Percentiles rank a stretch among this genome's conserved stretches.
Conservation (phyloP, 192 early-diverging fungal genomes). For the Thamnidium elegans region DNA sequence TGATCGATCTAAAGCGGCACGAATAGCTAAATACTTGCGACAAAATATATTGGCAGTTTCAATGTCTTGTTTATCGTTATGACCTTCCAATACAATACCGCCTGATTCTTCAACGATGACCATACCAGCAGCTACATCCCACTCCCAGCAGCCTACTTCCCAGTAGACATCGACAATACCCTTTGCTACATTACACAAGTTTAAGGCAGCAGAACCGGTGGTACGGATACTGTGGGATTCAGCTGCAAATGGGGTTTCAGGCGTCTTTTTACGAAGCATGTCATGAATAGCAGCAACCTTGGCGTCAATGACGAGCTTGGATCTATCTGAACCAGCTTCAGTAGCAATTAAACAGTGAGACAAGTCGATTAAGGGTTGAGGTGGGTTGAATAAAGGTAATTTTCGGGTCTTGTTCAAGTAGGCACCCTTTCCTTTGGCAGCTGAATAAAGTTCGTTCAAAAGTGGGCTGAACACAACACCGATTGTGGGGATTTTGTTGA, state of each 20-base stretch:
- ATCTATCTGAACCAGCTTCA: constrained; percentile 82
- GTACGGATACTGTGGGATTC: constrained; percentile 72
- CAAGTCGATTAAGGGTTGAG: constrained; percentile 60
- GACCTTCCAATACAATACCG: constrained; percentile 67
- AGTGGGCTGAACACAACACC: constrained; percentile 93
- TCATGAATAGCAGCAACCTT: constrained; percentile 68
- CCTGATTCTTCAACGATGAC: constrained; percentile 85
- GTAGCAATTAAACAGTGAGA: constrained; percentile 70
- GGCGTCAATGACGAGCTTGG: constrained; percentile 52
- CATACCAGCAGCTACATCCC: constrained; percentile 87
- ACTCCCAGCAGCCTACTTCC: constrained; percentile 80
- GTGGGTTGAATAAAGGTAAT: constrained; percentile 59
- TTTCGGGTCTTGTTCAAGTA: constrained; percentile 51
- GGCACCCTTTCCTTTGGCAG: constrained; percentile 62
- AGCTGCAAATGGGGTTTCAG: constrained; percentile 3
- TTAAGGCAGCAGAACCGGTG: constrained; percentile 75
- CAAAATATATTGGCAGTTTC: constrained; percentile 43
- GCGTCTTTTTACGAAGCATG: constrained; percentile 58
- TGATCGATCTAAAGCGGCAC: constrained; percentile 40
- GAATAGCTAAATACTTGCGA: constrained; percentile 54
- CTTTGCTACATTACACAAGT: constrained; percentile 76
- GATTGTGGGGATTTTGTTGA: constrained; percentile 71
- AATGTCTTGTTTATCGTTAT: constrained; percentile 32
- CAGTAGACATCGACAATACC: constrained; percentile 87
- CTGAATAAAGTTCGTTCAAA: constrained; percentile 70